Percentiles rank a stretch among this genome's conserved stretches.
These are phyloP conservation scores for Lasiosphaeria ovina DNA, from an alignment of 495 filamentous ascomycete species.

Conservation along the genomic window DNA sequence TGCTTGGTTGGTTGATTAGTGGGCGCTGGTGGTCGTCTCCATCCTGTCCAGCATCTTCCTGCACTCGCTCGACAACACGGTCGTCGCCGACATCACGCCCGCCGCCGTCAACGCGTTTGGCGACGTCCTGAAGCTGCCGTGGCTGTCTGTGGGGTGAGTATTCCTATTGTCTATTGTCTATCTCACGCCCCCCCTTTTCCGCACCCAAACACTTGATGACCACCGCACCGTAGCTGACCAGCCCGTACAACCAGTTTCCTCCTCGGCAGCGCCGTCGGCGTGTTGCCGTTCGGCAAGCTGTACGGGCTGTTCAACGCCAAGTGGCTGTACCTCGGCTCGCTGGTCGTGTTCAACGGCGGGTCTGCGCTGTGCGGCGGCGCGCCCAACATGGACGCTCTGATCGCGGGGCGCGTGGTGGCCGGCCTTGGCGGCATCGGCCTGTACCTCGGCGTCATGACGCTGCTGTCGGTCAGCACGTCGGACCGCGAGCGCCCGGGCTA, in stretches of 20 bases:
- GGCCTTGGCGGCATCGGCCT: conserved; percentile 50
- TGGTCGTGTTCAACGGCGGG: conserved; percentile 52
- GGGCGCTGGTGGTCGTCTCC: too few species aligned
- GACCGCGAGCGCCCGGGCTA: conserved; percentile 47
- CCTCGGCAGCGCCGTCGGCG: conserved; percentile 44
- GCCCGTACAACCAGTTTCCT: conserved; percentile 31
- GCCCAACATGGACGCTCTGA: conserved; percentile 29
- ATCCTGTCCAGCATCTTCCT: too few species aligned
- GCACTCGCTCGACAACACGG: conserved; percentile 55
- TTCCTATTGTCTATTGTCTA: background rate
- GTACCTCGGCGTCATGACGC: conserved; percentile 47
- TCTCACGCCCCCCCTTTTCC: background rate
- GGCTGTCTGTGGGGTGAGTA: conserved; percentile 49
- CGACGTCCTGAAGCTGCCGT: conserved; percentile 50
- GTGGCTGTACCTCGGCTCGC: conserved; percentile 49
- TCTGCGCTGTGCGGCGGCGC: conserved; percentile 49
- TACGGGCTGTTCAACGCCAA: conserved; percentile 56
- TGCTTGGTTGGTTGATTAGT: too few species aligned
- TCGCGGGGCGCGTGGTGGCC: conserved; percentile 49
- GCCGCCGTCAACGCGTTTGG: conserved; percentile 46
- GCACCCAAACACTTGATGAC: background rate
- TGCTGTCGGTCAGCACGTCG: conserved; percentile 43
- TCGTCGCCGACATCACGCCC: conserved; percentile 57
- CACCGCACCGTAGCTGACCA: too few species aligned
- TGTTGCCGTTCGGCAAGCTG: conserved; percentile 38